Base-by-base conservation (phyloP, 148 eudicot genomes). In the Heliosperma pusillum region DNA sequence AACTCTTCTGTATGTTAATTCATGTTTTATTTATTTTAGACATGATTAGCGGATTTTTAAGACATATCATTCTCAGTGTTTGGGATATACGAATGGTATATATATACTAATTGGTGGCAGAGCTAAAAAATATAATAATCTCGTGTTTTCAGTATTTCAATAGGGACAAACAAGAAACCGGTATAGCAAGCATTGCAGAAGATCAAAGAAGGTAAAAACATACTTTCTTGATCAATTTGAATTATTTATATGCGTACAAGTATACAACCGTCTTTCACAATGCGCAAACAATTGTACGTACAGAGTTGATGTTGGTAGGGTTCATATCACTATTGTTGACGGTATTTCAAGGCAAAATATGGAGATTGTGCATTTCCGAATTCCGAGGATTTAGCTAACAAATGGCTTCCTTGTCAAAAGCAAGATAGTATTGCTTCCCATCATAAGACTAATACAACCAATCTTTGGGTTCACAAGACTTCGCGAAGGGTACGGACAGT, bases 291-390 rank as follows among this genome's bases (percentile, higher is more conserved):
- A 10, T 0, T 62, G 27, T n/a, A 77, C 88, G n/a, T 78, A 77
- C 88, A 86, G 89, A 88, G 67, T 78, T 88, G 85, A 88, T 88
- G 92, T 62, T 86, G 79, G 25, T 88, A 83, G 89, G 92, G n/a
- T 88, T 88, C 66, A 88, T 88, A 80, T 88, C 92, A 1, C 66
- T 86, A 26, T 45, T 88, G 40, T 22, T 88, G 70, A 86, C 92
- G 24, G 88, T 88, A 15, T 83, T 83, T 67, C 92, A 88, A 85
- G 78, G 73, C 0, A 69, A 71, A 53, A 86, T 88, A 2, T 81
- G 72, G 24, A 80, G 58, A 55, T 76, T 85, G 71, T 88, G 92
- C 76, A 82, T 86, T 7, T 30, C 86, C 0, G 47, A 74, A 17
- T 7, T 30, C 86, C 0, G 47, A 74, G 20, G 66, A 80, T 24